A percentile compares a stretch with the other conserved stretches of the same genome.
These are phyloP conservation scores for Annulohypoxylon maeteangense DNA, from an alignment of 495 filamentous ascomycete genomes.

Conservation along the genomic window DNA sequence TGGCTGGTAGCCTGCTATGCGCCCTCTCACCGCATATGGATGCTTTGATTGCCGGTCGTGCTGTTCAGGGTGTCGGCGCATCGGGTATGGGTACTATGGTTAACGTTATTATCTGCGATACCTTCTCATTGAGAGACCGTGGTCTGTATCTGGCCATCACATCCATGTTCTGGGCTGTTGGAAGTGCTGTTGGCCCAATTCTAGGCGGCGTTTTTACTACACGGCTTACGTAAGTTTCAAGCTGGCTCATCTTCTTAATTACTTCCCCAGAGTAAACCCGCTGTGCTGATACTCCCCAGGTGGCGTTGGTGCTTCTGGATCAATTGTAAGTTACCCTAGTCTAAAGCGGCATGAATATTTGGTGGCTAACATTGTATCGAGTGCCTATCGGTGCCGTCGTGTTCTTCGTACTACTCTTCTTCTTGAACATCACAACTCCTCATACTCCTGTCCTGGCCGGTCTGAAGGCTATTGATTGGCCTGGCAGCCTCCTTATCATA, in stretches of 20 bases:
- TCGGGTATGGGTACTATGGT: slow-evolving; percentile 77
- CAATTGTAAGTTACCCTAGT: slow-evolving; percentile 52
- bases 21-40: slow-evolving; percentile 72
- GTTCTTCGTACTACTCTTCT: slow-evolving; percentile 71
- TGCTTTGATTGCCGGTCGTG: slow-evolving; percentile 80
- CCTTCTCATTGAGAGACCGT: slow-evolving; percentile 64
- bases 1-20: slow-evolving; percentile 78
- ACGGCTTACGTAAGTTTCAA: background rate
- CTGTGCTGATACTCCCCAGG: background rate
- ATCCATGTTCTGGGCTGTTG: slow-evolving; percentile 64
- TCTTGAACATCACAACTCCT: slow-evolving; percentile 80
- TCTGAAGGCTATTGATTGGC: slow-evolving; percentile 80
- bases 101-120: background rate
- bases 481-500: slow-evolving; percentile 73
- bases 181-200: slow-evolving; percentile 67
- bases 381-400: slow-evolving; percentile 80
- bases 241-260: background rate
- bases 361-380: background rate
- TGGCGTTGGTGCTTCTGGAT: slow-evolving; percentile 82
- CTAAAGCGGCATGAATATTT: background rate
- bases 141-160: slow-evolving; percentile 61
- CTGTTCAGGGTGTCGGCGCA: slow-evolving; percentile 82
- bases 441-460: slow-evolving; percentile 76
- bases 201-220: slow-evolving; percentile 70
- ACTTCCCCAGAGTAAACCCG: background rate